A percentile compares a stretch with the other conserved stretches of the same genome.
These are phyloP conservation scores for Aspergillus pseudotamarii DNA, from an alignment of 2,329 filamentous ascomycete genomes.

Conservation along the genomic window DNA sequence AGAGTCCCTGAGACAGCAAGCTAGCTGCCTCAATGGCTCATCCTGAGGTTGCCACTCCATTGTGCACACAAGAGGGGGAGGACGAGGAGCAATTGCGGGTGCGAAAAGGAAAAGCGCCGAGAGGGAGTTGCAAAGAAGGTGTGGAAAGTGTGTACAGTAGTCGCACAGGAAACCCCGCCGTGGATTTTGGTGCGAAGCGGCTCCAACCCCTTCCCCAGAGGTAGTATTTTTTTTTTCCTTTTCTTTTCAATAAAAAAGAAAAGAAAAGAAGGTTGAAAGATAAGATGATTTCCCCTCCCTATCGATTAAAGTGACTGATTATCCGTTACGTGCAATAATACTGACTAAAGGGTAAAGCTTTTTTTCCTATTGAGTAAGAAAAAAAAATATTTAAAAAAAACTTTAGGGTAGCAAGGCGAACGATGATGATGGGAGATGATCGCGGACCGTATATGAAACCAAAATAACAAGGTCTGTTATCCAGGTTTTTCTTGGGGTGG, in stretches of 20 bases:
- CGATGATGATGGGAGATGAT: neutral
- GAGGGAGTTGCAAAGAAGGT: constrained; percentile 7
- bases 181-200: constrained; percentile 19
- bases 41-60: constrained; percentile 95
- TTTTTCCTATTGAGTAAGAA: neutral
- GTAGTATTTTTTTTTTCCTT: neutral
- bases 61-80: constrained; percentile 14
- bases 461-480: neutral
- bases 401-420: neutral
- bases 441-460: neutral
- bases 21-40: constrained; percentile 86
- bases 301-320: neutral
- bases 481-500: too few species aligned
- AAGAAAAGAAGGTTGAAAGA: neutral
- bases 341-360: neutral
- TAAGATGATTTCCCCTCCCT: neutral
- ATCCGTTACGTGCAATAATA: neutral
- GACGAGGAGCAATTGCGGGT: constrained; percentile 13
- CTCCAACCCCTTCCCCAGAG: constrained; percentile 18
- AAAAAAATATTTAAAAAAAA: neutral
- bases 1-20: constrained; percentile 87
- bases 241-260: neutral
- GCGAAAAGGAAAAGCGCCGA: constrained; percentile 12
- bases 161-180: constrained; percentile 27
- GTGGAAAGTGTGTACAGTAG: constrained; percentile 19